phyloP scores from a whole-genome alignment of 441 rosid genomes.

The Croton laevigatus region DNA sequence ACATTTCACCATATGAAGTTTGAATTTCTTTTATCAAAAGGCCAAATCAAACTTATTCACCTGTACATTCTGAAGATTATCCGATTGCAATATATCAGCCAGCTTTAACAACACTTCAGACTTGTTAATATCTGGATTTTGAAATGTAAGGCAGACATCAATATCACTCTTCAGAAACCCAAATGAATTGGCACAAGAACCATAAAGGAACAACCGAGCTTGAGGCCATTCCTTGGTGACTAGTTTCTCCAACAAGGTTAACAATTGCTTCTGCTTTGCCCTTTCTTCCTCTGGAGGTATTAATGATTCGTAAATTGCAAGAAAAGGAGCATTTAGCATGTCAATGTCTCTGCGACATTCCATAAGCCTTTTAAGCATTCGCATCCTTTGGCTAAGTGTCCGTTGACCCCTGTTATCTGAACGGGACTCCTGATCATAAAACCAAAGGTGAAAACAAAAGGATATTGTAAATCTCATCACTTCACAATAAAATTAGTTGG shows the following conservation, averaged over 20 bases:
- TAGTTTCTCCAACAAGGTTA: constrained; percentile 60
- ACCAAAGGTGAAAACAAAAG: constrained; percentile 18
- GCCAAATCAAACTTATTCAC: constrained; percentile 36
- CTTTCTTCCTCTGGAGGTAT: constrained; percentile 79
- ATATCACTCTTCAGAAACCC: constrained; percentile 90
- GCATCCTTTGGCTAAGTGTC: constrained; percentile 64
- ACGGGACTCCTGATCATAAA: constrained; percentile 63
- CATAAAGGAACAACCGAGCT: constrained; percentile 76
- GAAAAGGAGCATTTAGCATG: constrained; percentile 52
- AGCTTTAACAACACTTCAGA: constrained; percentile 72
- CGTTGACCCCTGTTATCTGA: constrained; percentile 70
- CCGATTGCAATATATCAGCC: constrained; percentile 75
- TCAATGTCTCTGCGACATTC: constrained; percentile 64
- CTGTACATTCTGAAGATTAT: constrained; percentile 90
- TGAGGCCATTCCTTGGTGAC: constrained; percentile 86
- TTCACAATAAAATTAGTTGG: background rate
- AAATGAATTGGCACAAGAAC: constrained; percentile 93
- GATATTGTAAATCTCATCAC: background rate
- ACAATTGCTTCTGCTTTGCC: constrained; percentile 71
- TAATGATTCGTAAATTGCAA: constrained; percentile 61
- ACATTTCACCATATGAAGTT: background rate
- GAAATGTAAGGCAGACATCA: constrained; percentile 82
- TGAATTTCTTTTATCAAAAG: background rate
- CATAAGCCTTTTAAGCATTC: constrained; percentile 48
- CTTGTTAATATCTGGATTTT: constrained; percentile 53